Conservation (phyloP, 306 rosid genomes). For the Citrullus colocynthis region DNA sequence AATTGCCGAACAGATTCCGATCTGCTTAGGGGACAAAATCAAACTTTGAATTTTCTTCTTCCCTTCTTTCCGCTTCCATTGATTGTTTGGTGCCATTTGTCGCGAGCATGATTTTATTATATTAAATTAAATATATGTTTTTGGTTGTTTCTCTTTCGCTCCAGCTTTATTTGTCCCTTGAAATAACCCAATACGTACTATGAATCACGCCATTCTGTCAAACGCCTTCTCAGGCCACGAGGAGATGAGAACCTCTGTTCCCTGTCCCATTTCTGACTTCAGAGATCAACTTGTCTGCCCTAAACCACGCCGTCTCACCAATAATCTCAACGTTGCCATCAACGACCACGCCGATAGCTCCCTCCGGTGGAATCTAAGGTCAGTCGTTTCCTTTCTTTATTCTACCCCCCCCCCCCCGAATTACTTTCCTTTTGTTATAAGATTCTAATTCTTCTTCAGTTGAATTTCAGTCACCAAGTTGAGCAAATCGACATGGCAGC, state of each 20-base stretch:
- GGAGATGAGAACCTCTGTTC: conserved; percentile 33
- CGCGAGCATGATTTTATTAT: neutral
- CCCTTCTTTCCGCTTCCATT: conserved; percentile 1
- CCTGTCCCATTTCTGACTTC: conserved; percentile 14
- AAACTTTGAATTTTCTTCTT: conserved; percentile 7
- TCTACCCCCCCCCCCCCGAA: neutral
- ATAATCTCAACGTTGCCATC: conserved; percentile 28
- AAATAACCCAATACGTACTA: conserved; percentile 15
- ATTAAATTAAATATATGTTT: neutral
- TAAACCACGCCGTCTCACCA: conserved; percentile 70
- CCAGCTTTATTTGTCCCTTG: conserved; percentile 8
- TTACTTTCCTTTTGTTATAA: neutral
- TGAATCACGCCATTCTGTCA: conserved; percentile 58
- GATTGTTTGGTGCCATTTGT: conserved; percentile 4
- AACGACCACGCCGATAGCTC: conserved; percentile 37
- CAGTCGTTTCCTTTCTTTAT: neutral
- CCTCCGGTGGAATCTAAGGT: conserved; percentile 62
- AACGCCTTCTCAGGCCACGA: conserved; percentile 56
- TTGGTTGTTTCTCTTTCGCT: neutral
- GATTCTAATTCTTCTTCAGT: neutral
- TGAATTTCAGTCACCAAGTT: conserved; percentile 48
- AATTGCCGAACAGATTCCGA: conserved; percentile 7
- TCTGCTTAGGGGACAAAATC: conserved; percentile 1
- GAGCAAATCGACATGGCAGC: conserved; percentile 50
- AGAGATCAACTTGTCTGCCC: conserved; percentile 62